Evolutionary conservation across 306 rosid genomes (phyloP), one percentile per base, ranked within the genome.

Genomic region (Dicorynia guianensis): DNA sequence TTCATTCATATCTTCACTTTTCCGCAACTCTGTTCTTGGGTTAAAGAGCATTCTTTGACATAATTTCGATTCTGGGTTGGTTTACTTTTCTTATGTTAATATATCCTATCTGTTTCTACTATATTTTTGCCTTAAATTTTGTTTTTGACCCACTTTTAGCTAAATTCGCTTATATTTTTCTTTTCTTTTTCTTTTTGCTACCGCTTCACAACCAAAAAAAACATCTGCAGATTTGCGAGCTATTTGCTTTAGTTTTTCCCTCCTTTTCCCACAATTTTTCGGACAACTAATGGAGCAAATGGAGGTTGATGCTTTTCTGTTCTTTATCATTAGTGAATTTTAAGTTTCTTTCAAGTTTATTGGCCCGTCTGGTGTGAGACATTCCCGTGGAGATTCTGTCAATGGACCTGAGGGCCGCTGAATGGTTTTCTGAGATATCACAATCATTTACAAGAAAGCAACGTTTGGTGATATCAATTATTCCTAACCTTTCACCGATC

Each of bases 51-150:
- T 48, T 73, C 56, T 60, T 44, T 44, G 54, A 4, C 62, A 60
- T 42, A 25, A 59, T 73, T 62, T 77, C 69, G 59, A 4, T 74
- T 69, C 69, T 63, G 69, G 60, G 65, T 69, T 63, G 44, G 8
- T 56, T 39, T 67, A 6, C n/a, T 76, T 38, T 63, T 8, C 49
- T 47, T 6, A 63, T 14, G 11, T 50, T 9, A 15, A 25, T 73
- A 48, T 61, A 15, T 48, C 40, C 40, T 62, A 25, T 55, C 47
- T 59, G 34, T 60, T 36, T 18, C 36, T 63, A 18, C 30, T 69
- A 1, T 0, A 18, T 13, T 71, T 80, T 54, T 17, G 8, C 3
- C 30, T 39, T 8, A 62, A 38, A 0, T 14, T 60, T 8, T 34
- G 19, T 5, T 13, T 74, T 43, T 14, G 0, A 34, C 54, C 54